Conservation (phyloP, 305 asterid genomes). For the Solanum hybrid region DNA sequence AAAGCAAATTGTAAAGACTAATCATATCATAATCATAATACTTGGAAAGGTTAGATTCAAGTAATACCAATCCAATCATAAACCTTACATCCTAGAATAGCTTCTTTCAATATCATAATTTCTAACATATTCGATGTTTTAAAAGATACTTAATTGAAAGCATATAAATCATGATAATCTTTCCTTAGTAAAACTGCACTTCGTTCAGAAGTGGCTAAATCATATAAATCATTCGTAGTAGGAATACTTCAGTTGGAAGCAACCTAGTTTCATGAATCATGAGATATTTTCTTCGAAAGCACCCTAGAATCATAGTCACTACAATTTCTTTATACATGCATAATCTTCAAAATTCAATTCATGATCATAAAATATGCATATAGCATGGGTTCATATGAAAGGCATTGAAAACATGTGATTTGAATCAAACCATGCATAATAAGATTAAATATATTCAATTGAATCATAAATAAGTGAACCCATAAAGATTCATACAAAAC, state of each 20-base stretch:
- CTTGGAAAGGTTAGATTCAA: no score
- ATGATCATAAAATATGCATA: no score
- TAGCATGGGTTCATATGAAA: neutral
- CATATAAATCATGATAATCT: neutral
- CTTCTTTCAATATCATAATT: no score
- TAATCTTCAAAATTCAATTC: no score
- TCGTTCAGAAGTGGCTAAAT: neutral
- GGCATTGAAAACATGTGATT: no score
- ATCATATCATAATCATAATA: no score
- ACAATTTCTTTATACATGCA: no score
- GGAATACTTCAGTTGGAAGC: neutral
- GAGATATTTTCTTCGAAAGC: no score
- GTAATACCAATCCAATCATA: neutral
- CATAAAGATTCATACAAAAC: neutral
- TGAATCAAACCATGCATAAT: neutral
- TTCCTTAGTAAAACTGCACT: neutral
- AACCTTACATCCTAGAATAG: neutral
- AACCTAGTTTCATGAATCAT: no score
- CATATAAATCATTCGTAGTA: neutral
- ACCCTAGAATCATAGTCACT: no score
- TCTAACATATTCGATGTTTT: neutral
- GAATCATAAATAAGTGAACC: neutral
- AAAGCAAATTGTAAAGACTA: no score
- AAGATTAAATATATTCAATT: neutral
- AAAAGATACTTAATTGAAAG: neutral